Evolutionary conservation across 2,329 filamentous ascomycete genomes (phyloP), one percentile per base, ranked within the genome.

Genomic region (Penicillium sp.): DNA sequence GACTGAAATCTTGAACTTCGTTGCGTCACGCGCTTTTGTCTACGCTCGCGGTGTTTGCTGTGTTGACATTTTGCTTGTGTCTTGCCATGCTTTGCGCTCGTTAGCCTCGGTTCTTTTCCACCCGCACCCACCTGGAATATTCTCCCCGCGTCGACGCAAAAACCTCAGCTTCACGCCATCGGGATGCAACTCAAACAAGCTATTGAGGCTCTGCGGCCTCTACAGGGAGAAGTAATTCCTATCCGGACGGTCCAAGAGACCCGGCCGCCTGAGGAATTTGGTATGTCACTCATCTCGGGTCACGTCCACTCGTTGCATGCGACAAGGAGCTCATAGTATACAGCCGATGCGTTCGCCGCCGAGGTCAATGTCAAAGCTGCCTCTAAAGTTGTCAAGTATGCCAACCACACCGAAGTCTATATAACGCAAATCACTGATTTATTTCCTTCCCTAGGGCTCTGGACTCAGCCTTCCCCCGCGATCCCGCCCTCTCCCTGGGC

Each of bases 231-330:
- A n/a, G 63, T 76, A 28, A 52, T 69, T 30, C 69, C 74, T 13
- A 64, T 77, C 42, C 72, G 68, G 51, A 76, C 75, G 0, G 63
- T 77, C 8, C 74, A 77, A 48, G 73, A 78, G 56, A 71, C 70
- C 11, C 64, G 63, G 13, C 68, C 74, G 0, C 60, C 55, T 5
- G 70, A 76, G 54, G 70, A 72, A 24, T 75, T 71, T 49, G 72
- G 75, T 77, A 60, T 43, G 69, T 52, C 7, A 13, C n/a, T 6
- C 18, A 27, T 4, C 13, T 20, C 25, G 2, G 4, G 11, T 9
- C n/a, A 24, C 35, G 16, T 31, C 5, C 2, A 9, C 16, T 38
- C 25, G 33, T 9, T 41, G 13, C 8, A 25, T 25, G 36, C 22
- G 20, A 44, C 25, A 38, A 33, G 49, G 60, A 35, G 58, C 48